Evolutionary conservation across 2,329 filamentous ascomycete genomes (phyloP), one percentile per base, ranked within the genome.

Genomic region (Cucurbitaria berberidis): DNA sequence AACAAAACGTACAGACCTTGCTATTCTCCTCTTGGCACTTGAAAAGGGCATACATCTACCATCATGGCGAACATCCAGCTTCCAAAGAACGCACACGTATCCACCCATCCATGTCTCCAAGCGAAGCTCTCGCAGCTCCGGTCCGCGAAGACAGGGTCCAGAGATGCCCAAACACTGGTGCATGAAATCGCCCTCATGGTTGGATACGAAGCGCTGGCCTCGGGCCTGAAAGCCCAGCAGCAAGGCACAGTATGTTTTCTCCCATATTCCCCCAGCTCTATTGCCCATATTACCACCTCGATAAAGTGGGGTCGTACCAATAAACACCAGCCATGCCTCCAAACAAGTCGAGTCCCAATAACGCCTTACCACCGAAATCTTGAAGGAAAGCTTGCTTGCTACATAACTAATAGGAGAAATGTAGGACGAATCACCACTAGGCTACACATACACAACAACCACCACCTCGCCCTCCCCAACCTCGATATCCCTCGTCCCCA

Each of bases 61-160:
- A 59, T 29, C 52, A 76, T 75, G 71, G 57, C 74, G 2, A 51
- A 58, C 52, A n/a, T 51, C 32, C 59, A 69, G 48, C 74, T 84
- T 27, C 82, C 83, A 16, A 59, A 75, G 44, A 87, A 86, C 69
- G 79, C 85, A 30, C 91, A 95, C 78, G 80, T 96, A 72, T 96
- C 92, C 34, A 80, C 80, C 15, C 93, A 98, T 76, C 93, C 93
- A 30, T 96, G 91, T 76, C 82, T 97, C 36, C 82, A 84, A 66
- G 91, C 89, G 64, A 98, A 98, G 81, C 86, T 98, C 68, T 93
- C 90, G 64, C 90, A 95, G 78, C 85, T 98, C 41, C 89, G 93
- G 55, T 95, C 90, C 35, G 81, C 85, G 51, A 82, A 80, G 36
- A 86, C 90, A 45, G 84, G 82, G 53, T 82, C 90, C 3, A 84